phyloP scores from a whole-genome alignment of 257 asterid genomes.

The Ocimum tenuiflorum region DNA sequence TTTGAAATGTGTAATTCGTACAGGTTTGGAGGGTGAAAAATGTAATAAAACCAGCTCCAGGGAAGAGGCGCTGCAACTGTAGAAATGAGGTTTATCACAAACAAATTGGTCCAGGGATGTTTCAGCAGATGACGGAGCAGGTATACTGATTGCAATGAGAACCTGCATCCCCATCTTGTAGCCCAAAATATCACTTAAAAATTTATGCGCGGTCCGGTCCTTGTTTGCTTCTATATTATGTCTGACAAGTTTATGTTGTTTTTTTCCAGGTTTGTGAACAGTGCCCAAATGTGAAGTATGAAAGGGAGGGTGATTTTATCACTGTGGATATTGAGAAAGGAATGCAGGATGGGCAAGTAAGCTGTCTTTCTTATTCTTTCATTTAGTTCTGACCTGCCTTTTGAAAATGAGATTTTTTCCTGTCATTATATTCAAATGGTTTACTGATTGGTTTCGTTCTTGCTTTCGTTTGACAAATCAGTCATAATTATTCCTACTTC shows the following conservation, averaged over 20 bases:
- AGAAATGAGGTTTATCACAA: constrained; percentile 94
- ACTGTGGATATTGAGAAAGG: constrained; percentile 98
- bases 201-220: not conserved
- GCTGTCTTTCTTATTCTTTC: too few relatives aligned
- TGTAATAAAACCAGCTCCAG: constrained; percentile 82
- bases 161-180: not conserved
- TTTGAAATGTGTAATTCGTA: constrained; percentile 13
- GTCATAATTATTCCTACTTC: too few relatives aligned
- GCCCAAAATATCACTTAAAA: not conserved
- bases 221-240: constrained; percentile 3
- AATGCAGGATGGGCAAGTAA: constrained; percentile 96
- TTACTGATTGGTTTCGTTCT: not conserved
- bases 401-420: too few relatives aligned
- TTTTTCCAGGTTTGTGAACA: constrained; percentile 79
- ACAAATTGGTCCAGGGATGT: constrained; percentile 99
- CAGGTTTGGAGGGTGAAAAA: constrained; percentile 99
- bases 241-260: not conserved
- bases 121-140: constrained; percentile 99
- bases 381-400: too few relatives aligned
- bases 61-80: constrained; percentile 96
- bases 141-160: constrained; percentile 25
- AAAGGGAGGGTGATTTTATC: constrained; percentile 80
- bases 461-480: not conserved
- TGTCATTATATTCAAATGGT: not conserved
- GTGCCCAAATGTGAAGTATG: constrained; percentile 93